phyloP scores from a whole-genome alignment of 805 yeast genomes.

The Alloascoidea hylecoeti region DNA sequence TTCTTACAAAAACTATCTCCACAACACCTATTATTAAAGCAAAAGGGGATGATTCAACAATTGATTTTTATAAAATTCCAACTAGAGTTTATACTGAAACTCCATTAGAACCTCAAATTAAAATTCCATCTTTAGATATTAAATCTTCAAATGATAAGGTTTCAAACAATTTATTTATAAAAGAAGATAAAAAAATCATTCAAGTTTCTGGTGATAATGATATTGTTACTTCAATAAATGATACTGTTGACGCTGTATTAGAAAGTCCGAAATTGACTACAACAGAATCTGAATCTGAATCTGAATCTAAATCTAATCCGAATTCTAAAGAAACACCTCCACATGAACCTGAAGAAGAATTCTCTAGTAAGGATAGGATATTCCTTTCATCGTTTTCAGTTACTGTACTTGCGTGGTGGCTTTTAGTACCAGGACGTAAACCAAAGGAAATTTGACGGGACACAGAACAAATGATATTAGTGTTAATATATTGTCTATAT shows the following conservation, averaged over 20 bases:
- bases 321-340: too few relatives aligned
- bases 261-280: too few relatives aligned
- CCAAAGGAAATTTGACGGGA: constrained; percentile 1
- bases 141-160: constrained; percentile 2
- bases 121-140: constrained; percentile 17
- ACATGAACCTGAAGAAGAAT: too few relatives aligned
- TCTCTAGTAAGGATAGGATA: neutral
- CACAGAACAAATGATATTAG: too few relatives aligned
- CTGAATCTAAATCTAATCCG: too few relatives aligned
- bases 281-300: too few relatives aligned
- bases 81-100: constrained; percentile 4
- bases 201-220: neutral
- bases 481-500: too few relatives aligned
- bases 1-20: constrained; percentile 5
- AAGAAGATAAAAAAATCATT: neutral
- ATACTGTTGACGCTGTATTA: neutral
- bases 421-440: neutral
- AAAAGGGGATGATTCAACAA: constrained; percentile 19
- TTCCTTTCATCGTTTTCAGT: neutral
- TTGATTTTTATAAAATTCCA: constrained; percentile 20
- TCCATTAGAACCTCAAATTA: constrained; percentile 8
- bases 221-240: constrained; percentile 1
- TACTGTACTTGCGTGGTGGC: neutral
- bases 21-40: constrained; percentile 11
- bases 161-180: too few relatives aligned